A percentile compares a stretch with the other conserved stretches of the same genome.
These are phyloP conservation scores for Ceratobasidium sp. DNA, from an alignment of 1,284 basidiomycete species.

Conservation along the genomic window DNA sequence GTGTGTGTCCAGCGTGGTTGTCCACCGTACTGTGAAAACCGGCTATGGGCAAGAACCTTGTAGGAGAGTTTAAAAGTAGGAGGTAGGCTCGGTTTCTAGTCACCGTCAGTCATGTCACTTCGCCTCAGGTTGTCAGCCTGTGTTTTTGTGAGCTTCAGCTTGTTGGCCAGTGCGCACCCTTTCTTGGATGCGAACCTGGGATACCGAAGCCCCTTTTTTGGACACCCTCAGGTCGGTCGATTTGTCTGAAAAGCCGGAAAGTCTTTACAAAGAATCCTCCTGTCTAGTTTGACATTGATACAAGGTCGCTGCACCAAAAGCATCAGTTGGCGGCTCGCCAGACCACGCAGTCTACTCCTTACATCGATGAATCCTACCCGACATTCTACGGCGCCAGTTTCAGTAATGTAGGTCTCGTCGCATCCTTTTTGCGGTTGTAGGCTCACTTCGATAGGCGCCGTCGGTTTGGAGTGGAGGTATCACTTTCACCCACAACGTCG, in stretches of 20 bases:
- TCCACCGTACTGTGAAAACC: not conserved
- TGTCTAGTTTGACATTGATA: conserved; percentile 25
- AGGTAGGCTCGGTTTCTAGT: not conserved
- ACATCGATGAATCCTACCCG: conserved; percentile 64
- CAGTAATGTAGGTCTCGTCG: conserved; percentile 58
- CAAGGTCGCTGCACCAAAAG: conserved; percentile 8
- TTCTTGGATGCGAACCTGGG: conserved; percentile 32
- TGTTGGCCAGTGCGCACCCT: conserved; percentile 15
- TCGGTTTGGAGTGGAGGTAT: conserved; percentile 66
- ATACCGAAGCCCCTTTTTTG: conserved; percentile 26
- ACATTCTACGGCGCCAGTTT: conserved; percentile 67
- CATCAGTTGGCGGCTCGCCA: conserved; percentile 54
- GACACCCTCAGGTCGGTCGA: conserved; percentile 25
- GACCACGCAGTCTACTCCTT: conserved; percentile 56
- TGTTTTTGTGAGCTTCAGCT: not conserved
- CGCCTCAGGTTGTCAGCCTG: not conserved
- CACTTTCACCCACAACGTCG: conserved; percentile 67
- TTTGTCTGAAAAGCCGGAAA: not conserved
- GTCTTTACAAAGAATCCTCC: not conserved
- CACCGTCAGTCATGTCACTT: conserved; percentile 3
- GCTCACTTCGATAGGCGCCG: conserved; percentile 56
- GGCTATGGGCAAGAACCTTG: not conserved
- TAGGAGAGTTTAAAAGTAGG: conserved; percentile 4
- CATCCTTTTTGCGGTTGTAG: not conserved
- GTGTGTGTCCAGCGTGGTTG: not conserved